phyloP scores from a whole-genome alignment of 805 yeast species.

The Phaffomyces antillensis region DNA sequence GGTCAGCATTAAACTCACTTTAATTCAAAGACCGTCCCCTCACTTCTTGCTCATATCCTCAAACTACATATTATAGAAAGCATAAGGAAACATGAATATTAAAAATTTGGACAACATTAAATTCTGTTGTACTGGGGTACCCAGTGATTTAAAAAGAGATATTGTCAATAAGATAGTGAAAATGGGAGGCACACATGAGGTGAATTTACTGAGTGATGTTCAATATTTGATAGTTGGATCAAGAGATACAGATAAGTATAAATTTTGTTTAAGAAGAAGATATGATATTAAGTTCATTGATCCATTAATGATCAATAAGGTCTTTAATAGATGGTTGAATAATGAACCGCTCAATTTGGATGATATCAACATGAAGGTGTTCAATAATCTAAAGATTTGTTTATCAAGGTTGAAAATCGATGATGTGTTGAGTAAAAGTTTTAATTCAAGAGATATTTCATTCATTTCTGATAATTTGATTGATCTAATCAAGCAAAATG shows the following conservation, averaged over 20 bases:
- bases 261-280: constrained; percentile 42
- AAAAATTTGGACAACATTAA: constrained; percentile 5
- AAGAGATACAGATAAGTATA: constrained; percentile 51
- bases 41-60: too few species aligned
- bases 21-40: too few species aligned
- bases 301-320: constrained; percentile 35
- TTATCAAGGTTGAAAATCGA: constrained; percentile 28
- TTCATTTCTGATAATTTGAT: constrained; percentile 25
- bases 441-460: constrained; percentile 12
- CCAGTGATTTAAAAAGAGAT: constrained; percentile 24
- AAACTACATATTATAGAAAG: too few species aligned
- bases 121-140: constrained; percentile 23
- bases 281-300: constrained; percentile 51
- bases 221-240: constrained; percentile 54
- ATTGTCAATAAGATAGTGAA: constrained; percentile 39
- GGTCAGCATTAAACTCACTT: too few species aligned
- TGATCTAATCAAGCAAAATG: constrained; percentile 32
- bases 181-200: constrained; percentile 54
- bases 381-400: constrained; percentile 34
- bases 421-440: constrained; percentile 8
- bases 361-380: constrained; percentile 32
- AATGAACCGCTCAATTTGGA: constrained; percentile 30
- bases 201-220: constrained; percentile 56
- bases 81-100: too few species aligned
- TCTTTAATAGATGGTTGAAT: constrained; percentile 45